Evolutionary conservation across 2,329 filamentous ascomycete species (phyloP), one percentile per base, ranked within the genome.

Genomic region (Stenocarpella maydis): DNA sequence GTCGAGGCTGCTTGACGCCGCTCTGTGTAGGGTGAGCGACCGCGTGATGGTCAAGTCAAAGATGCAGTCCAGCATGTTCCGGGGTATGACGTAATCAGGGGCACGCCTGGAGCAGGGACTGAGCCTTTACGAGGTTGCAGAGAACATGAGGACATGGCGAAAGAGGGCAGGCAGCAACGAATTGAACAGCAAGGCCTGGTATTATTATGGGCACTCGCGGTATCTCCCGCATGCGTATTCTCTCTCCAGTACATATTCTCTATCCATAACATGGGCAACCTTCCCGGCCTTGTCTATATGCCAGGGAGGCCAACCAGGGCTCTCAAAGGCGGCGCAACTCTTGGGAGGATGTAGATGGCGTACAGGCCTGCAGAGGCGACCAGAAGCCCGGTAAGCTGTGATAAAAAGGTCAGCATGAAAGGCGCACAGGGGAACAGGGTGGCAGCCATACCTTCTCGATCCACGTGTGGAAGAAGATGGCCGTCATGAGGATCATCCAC

Each of bases 401-500:
- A 73, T 80, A 69, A 80, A 77, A 65, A 64, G 54, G 49, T 41
- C 61, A 14, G 58, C n/a, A n/a, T 37, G 21, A 1, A 12, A 3
- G 15, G 2, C 0, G 4, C 26, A 31, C 7, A 1, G 28, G 6
- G 3, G 5, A n/a, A n/a, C 41, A 26, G 15, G 9, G 15, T 2
- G 15, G 15, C 3, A 12, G 15, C 78, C 85, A 76, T 75, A 92
- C 91, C 91, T 98, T 99, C 83, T 99, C 96, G 75, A 97, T 91
- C 95, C 95, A 98, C 0, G 96, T 99, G 80, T 99, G 96, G 77
- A 99, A 99, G 85, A 95, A 99, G 47, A 97, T 95, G 3, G 95
- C 95, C 49, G 96, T 99, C 96, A 99, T 99, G 71, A 98, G 85
- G 78, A 99, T 81, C 96, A 99, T 99, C 93, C 96, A 98, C 83